These are phyloP conservation scores for Kockovaella imperatae DNA, from an alignment of 768 basidiomycete genomes.

Conservation along the genomic window DNA sequence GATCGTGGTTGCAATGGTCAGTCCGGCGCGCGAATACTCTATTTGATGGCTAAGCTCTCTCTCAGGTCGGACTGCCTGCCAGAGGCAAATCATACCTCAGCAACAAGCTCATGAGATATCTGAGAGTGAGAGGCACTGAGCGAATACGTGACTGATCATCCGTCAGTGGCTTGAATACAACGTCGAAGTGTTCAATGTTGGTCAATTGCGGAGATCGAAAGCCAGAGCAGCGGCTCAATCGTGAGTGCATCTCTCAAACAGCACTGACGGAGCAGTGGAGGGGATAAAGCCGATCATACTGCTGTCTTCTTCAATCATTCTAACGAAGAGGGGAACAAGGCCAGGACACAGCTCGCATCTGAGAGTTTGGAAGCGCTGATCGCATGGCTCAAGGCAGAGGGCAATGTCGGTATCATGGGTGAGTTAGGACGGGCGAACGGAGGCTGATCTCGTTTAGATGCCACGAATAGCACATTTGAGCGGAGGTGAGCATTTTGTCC, in stretches of 20 bases:
- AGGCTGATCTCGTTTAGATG: constrained; percentile 54
- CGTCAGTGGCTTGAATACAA: constrained; percentile 94
- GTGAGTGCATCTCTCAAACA: constrained; percentile 4
- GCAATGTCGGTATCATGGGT: constrained; percentile 98
- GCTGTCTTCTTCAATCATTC: constrained; percentile 82
- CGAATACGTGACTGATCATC: neutral
- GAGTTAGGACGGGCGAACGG: constrained; percentile 15
- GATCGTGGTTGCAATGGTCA: constrained; percentile 94
- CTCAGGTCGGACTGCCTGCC: constrained; percentile 89
- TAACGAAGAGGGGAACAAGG: constrained; percentile 66
- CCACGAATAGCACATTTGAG: constrained; percentile 79
- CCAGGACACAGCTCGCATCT: constrained; percentile 73
- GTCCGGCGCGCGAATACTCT: constrained; percentile 7
- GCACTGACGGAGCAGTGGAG: constrained; percentile 51
- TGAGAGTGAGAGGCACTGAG: constrained; percentile 56
- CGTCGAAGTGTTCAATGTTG: constrained; percentile 98
- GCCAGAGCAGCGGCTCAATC: constrained; percentile 48
- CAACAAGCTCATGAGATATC: constrained; percentile 93
- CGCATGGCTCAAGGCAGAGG: constrained; percentile 78
- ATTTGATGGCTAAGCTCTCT: neutral
- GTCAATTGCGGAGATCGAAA: constrained; percentile 79
- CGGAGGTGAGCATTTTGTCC: constrained; percentile 57
- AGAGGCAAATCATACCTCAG: constrained; percentile 96
- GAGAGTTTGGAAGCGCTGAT: constrained; percentile 94
- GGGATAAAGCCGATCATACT: constrained; percentile 82